Conservation (phyloP, 805 yeast species). For the Nakazawaea peltata region DNA sequence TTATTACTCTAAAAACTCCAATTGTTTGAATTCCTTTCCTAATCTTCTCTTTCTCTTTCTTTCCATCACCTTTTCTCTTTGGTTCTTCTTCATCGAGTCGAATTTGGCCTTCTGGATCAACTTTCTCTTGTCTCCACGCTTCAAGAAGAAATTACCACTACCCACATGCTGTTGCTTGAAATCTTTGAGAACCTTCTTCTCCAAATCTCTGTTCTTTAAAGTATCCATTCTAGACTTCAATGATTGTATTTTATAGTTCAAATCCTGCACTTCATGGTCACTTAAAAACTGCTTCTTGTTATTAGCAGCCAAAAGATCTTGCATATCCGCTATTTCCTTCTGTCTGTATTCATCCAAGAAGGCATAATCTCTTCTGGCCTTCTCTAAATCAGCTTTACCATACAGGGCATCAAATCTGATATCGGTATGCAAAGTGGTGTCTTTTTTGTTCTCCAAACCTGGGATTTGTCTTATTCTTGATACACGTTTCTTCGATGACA, state of each 20-base stretch:
- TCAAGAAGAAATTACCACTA: conserved; percentile 53
- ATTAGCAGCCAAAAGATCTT: conserved; percentile 46
- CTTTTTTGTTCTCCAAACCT: conserved; percentile 41
- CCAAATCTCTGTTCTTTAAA: conserved; percentile 67
- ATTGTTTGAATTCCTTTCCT: conserved; percentile 66
- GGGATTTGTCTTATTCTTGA: conserved; percentile 67
- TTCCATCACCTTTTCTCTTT: conserved; percentile 76
- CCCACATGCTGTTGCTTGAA: conserved; percentile 45
- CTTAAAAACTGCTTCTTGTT: conserved; percentile 31
- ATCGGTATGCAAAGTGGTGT: conserved; percentile 53
- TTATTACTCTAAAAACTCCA: conserved; percentile 18
- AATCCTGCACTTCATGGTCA: conserved; percentile 39
- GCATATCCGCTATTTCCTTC: conserved; percentile 58
- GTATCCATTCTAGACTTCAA: conserved; percentile 60
- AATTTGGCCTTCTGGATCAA: conserved; percentile 72
- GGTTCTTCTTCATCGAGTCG: conserved; percentile 61
- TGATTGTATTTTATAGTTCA: conserved; percentile 53
- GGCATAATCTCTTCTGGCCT: conserved; percentile 68
- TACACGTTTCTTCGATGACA: conserved; percentile 66
- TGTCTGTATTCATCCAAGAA: conserved; percentile 84
- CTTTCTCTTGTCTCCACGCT: conserved; percentile 63
- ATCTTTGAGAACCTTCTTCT: conserved; percentile 52
- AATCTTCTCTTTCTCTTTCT: conserved; percentile 80
- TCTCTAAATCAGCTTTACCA: conserved; percentile 69
- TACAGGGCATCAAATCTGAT: conserved; percentile 86